Conservation (phyloP, 495 filamentous ascomycete species). For the Saxispiralis lemnorum region DNA sequence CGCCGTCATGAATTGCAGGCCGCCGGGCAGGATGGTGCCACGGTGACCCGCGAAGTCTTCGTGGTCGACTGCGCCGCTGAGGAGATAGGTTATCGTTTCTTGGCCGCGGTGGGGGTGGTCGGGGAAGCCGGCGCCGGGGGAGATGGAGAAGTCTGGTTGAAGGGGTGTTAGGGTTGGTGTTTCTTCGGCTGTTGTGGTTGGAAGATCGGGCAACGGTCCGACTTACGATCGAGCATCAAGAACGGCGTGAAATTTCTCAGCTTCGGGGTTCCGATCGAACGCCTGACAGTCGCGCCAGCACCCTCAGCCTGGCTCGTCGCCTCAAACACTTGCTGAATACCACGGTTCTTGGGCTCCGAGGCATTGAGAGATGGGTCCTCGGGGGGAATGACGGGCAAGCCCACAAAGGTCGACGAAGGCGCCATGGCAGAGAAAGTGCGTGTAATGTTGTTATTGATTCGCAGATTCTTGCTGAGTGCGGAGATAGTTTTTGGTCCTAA, state of each 20-base stretch:
- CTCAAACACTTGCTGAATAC: constrained; percentile 63
- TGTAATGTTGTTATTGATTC: constrained; percentile 6
- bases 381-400: constrained; percentile 26
- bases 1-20: constrained; percentile 95
- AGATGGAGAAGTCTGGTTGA: constrained; percentile 47
- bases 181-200: too few relatives aligned
- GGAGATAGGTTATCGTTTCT: constrained; percentile 84
- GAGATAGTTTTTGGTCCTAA: constrained; percentile 6
- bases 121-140: constrained; percentile 69
- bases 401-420: constrained; percentile 20
- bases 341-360: constrained; percentile 35
- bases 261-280: constrained; percentile 70
- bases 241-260: constrained; percentile 83
- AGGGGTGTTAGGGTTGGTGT: constrained; percentile 15
- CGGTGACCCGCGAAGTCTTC: constrained; percentile 87
- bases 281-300: constrained; percentile 70
- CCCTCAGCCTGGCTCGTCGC: constrained; percentile 81
- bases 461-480: not conserved
- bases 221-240: constrained; percentile 64
- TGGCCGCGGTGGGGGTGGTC: constrained; percentile 64
- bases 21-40: constrained; percentile 69
- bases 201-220: too few relatives aligned
- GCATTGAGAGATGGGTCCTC: constrained; percentile 22
- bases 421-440: constrained; percentile 16
- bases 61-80: constrained; percentile 73